Conservation (phyloP, 2,329 filamentous ascomycete genomes). For the Aspergillus clavatus region DNA sequence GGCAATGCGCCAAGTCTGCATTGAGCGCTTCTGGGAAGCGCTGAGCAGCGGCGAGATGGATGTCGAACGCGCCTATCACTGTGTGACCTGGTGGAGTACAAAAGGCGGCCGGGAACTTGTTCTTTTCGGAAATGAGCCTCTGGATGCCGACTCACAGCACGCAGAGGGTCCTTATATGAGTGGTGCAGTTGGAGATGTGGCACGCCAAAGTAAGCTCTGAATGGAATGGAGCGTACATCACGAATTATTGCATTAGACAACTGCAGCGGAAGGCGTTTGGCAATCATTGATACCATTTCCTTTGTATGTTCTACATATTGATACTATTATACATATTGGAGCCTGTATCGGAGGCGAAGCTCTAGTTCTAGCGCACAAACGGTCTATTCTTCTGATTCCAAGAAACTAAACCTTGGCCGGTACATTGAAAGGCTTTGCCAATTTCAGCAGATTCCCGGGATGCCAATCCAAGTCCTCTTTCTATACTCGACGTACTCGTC, state of each 20-base stretch:
- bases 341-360: no score
- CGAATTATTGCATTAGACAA: neutral
- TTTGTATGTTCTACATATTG: neutral
- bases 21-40: conserved; percentile 72
- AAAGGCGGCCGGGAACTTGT: conserved; percentile 56
- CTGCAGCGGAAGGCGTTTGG: conserved; percentile 11
- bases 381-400: neutral
- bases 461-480: conserved; percentile 66
- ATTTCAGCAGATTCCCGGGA: conserved; percentile 65
- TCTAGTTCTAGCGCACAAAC: neutral
- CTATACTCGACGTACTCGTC: conserved; percentile 73
- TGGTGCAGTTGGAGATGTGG: conserved; percentile 44
- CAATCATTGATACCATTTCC: conserved; percentile 13
- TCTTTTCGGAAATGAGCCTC: conserved; percentile 40
- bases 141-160: conserved; percentile 17
- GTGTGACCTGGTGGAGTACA: conserved; percentile 81
- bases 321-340: no score
- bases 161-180: conserved; percentile 49
- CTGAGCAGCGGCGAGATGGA: conserved; percentile 81
- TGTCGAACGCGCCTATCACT: conserved; percentile 71
- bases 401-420: neutral
- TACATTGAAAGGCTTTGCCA: neutral
- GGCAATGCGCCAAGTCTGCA: conserved; percentile 59
- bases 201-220: conserved; percentile 48
- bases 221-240: neutral